phyloP scores from a whole-genome alignment of 306 rosid genomes.

The Adenanthera pavonina region DNA sequence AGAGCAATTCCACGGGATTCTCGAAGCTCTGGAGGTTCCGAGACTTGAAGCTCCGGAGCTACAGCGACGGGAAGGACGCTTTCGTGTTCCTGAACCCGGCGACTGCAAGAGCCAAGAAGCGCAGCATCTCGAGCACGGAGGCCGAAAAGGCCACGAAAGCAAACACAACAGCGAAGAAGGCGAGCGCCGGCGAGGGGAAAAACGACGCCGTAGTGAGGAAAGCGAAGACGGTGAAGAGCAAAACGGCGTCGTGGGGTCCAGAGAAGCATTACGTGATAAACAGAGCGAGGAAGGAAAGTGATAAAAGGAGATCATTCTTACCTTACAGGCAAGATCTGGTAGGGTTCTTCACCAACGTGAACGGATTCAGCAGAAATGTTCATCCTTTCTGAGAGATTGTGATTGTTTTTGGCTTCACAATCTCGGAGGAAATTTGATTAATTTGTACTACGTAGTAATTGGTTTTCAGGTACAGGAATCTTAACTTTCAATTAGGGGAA shows the following conservation, averaged over 20 bases:
- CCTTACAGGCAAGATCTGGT: slow-evolving; percentile 73
- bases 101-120: background rate
- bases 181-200: slow-evolving; percentile 11
- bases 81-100: slow-evolving; percentile 62
- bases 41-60: slow-evolving; percentile 67
- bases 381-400: slow-evolving; percentile 66
- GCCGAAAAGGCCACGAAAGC: background rate
- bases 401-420: too few relatives aligned
- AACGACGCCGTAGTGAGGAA: slow-evolving; percentile 29
- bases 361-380: slow-evolving; percentile 67
- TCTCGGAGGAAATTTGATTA: background rate
- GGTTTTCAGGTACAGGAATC: slow-evolving; percentile 3
- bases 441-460: slow-evolving; percentile 25
- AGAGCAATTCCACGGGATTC: slow-evolving; percentile 86
- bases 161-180: slow-evolving; percentile 25
- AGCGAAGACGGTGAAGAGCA: slow-evolving; percentile 27
- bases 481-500: slow-evolving; percentile 3
- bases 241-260: slow-evolving; percentile 61
- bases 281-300: slow-evolving; percentile 68
- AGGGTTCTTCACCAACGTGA: slow-evolving; percentile 70
- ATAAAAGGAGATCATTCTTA: slow-evolving; percentile 74
- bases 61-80: slow-evolving; percentile 86
- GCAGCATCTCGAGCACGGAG: background rate
- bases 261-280: slow-evolving; percentile 69
- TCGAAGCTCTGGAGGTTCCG: slow-evolving; percentile 77